These are phyloP conservation scores for Lophium mytilinum DNA, from an alignment of 495 filamentous ascomycete species.

Conservation along the genomic window DNA sequence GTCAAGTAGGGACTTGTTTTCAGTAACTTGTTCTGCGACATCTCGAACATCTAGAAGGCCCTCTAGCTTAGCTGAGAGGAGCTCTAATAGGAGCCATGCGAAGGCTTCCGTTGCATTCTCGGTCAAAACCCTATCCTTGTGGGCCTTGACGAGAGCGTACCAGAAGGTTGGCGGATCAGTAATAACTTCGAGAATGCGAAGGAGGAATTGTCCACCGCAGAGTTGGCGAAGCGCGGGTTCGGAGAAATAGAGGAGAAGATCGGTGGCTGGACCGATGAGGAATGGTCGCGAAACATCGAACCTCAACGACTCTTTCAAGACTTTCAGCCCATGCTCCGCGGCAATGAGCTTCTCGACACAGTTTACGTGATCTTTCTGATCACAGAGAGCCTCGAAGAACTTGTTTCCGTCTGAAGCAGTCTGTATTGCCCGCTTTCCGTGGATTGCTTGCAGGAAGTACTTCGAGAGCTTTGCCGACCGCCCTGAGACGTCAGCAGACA, in stretches of 20 bases:
- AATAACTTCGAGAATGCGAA: constrained; percentile 44
- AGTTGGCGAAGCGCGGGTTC: constrained; percentile 42
- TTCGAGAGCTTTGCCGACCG: constrained; percentile 10
- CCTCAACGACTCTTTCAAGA: constrained; percentile 43
- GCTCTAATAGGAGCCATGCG: constrained; percentile 52
- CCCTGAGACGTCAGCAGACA: neutral
- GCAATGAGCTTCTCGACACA: constrained; percentile 51
- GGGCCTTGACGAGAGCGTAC: constrained; percentile 45
- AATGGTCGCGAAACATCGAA: constrained; percentile 44
- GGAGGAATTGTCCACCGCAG: constrained; percentile 47
- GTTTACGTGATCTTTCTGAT: constrained; percentile 38
- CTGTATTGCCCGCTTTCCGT: constrained; percentile 11
- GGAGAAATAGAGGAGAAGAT: constrained; percentile 23
- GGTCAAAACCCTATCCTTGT: constrained; percentile 34
- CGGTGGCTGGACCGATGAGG: constrained; percentile 35
- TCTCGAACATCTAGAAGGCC: constrained; percentile 11
- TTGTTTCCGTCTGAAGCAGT: constrained; percentile 40
- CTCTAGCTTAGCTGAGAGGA: constrained; percentile 40
- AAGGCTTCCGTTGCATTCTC: constrained; percentile 40
- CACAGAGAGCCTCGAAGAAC: constrained; percentile 54
- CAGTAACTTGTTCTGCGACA: constrained; percentile 3
- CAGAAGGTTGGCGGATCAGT: constrained; percentile 55
- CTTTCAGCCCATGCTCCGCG: constrained; percentile 38
- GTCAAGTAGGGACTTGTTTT: constrained; percentile 9
- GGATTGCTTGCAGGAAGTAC: constrained; percentile 5